A percentile compares a stretch with the other conserved stretches of the same genome.
Conservation (phyloP, 2,329 filamentous ascomycete species). For the Penicillium fuscoglaucum region DNA sequence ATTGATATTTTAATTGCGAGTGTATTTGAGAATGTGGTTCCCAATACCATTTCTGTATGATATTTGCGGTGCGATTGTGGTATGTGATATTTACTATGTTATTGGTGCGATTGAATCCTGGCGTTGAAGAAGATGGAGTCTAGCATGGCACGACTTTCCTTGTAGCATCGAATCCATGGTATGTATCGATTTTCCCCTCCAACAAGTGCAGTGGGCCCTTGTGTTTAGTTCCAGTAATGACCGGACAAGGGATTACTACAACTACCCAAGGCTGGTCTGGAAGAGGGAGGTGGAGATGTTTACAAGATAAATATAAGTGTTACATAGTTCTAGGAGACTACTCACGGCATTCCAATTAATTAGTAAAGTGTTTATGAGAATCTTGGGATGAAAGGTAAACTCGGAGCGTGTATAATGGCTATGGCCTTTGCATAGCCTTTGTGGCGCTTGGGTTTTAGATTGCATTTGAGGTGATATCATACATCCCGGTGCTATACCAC, state of each 20-base stretch:
- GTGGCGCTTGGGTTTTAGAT: neutral
- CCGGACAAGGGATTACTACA: neutral
- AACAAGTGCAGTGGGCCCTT: too few relatives aligned
- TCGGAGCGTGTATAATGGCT: neutral
- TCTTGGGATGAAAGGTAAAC: neutral
- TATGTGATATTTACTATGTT: neutral
- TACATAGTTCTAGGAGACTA: neutral
- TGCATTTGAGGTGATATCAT: neutral
- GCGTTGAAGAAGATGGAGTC: too few relatives aligned
- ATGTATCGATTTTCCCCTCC: neutral
- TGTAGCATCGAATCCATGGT: neutral
- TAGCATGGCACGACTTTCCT: neutral
- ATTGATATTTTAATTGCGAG: too few relatives aligned
- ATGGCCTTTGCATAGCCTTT: neutral
- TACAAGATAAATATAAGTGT: neutral
- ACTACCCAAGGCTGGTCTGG: neutral
- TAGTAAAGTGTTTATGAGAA: too few relatives aligned
- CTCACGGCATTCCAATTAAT: accelerated
- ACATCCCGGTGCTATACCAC: neutral
- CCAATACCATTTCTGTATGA: neutral
- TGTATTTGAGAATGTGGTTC: neutral
- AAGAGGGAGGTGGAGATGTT: neutral
- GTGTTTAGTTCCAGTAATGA: neutral
- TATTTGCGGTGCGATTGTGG: neutral
- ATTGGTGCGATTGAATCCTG: neutral